phyloP scores from a whole-genome alignment of 768 basidiomycete genomes.

The Xerocomellus intermedius region DNA sequence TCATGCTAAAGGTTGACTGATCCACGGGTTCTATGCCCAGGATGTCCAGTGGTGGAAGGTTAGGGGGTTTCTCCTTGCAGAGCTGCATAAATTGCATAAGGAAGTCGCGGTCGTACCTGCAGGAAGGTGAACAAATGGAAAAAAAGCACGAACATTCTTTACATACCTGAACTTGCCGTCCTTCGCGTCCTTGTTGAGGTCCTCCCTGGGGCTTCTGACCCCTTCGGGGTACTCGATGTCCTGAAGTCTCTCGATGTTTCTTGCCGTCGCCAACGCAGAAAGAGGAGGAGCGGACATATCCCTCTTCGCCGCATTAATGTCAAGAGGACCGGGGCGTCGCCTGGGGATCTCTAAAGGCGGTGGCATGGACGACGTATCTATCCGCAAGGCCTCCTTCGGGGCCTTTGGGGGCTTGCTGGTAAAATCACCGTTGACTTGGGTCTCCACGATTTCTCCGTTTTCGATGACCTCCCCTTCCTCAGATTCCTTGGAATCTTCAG shows the following conservation, averaged over 20 bases:
- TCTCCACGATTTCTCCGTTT: slow-evolving; percentile 29
- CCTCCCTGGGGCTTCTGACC: slow-evolving; percentile 75
- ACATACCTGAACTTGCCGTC: slow-evolving; percentile 85
- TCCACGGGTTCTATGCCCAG: slow-evolving; percentile 86
- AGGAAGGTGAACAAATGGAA: slow-evolving; percentile 8
- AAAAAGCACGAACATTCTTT: not conserved
- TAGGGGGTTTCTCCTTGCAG: slow-evolving; percentile 94
- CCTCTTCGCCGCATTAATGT: slow-evolving; percentile 56
- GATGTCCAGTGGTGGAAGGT: slow-evolving; percentile 83
- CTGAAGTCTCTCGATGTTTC: slow-evolving; percentile 79
- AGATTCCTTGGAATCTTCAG: slow-evolving; percentile 47
- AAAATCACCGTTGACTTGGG: slow-evolving; percentile 33
- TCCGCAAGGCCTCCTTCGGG: slow-evolving; percentile 56
- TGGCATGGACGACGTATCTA: slow-evolving; percentile 54
- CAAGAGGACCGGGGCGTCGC: slow-evolving; percentile 70
- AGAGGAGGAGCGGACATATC: slow-evolving; percentile 32
- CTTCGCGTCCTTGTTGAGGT: slow-evolving; percentile 80
- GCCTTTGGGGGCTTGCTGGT: slow-evolving; percentile 40
- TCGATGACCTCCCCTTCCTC: slow-evolving; percentile 40
- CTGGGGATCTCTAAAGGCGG: slow-evolving; percentile 38
- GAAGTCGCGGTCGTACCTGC: slow-evolving; percentile 95
- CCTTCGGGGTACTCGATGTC: slow-evolving; percentile 80
- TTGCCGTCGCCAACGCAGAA: slow-evolving; percentile 76
- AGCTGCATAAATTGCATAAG: slow-evolving; percentile 93
- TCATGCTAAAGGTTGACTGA: slow-evolving; percentile 47